phyloP scores from a whole-genome alignment of 352 stramenopile species.

The Globisporangium rhizosaccharum region DNA sequence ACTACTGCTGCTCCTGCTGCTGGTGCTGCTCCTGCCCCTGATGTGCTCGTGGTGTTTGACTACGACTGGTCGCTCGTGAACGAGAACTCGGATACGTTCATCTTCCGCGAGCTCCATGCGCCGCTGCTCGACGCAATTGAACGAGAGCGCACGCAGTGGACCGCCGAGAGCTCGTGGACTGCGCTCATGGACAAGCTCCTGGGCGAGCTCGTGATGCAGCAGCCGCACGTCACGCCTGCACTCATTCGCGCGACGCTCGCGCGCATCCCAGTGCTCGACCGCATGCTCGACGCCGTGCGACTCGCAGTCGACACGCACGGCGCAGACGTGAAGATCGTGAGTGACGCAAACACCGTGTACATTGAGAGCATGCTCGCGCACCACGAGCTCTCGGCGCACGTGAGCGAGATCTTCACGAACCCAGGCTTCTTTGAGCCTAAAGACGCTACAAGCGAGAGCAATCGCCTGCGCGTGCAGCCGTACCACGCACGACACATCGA shows the following conservation, averaged over 20 bases:
- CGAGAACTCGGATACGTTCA: slow-evolving; percentile 76
- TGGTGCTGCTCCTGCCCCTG: no score
- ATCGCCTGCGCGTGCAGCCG: slow-evolving; percentile 41
- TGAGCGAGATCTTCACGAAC: slow-evolving; percentile 59
- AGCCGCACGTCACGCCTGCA: slow-evolving; percentile 26
- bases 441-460: slow-evolving; percentile 8
- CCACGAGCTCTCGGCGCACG: slow-evolving; percentile 23
- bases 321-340: slow-evolving; percentile 62
- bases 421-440: slow-evolving; percentile 30
- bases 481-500: slow-evolving; percentile 33
- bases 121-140: slow-evolving; percentile 40
- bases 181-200: slow-evolving; percentile 68
- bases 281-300: slow-evolving; percentile 66
- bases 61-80: slow-evolving; percentile 85
- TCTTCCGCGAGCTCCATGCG: slow-evolving; percentile 65
- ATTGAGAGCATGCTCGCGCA: slow-evolving; percentile 68
- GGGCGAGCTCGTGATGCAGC: slow-evolving; percentile 27
- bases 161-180: slow-evolving; percentile 37
- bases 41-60: slow-evolving; percentile 69
- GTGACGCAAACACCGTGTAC: slow-evolving; percentile 76
- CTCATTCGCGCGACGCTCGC: slow-evolving; percentile 43
- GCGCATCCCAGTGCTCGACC: slow-evolving; percentile 44
- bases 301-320: slow-evolving; percentile 31
- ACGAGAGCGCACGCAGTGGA: slow-evolving; percentile 15
- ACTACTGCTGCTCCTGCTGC: no score